Percentiles rank a stretch among this genome's conserved stretches.
Evolutionary conservation across 2,329 filamentous ascomycete genomes (phyloP).

Genomic region (Fusarium brevicatenulatum): DNA sequence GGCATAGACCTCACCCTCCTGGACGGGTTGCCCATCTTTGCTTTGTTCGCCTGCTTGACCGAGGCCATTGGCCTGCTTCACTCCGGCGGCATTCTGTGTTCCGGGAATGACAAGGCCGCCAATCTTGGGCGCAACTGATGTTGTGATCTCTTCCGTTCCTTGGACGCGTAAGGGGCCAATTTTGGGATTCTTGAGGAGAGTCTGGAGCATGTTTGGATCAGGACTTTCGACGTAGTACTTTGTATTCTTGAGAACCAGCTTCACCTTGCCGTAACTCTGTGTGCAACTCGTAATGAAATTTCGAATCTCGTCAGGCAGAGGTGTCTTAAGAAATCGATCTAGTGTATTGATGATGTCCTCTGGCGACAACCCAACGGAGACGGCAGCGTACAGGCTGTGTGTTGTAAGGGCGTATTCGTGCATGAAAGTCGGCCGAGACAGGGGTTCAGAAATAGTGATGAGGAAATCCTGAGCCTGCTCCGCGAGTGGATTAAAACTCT

Average conservation of each 20-base stretch:
- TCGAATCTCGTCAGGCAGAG: constrained; percentile 82
- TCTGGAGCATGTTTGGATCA: constrained; percentile 86
- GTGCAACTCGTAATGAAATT: constrained; percentile 83
- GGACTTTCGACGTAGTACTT: constrained; percentile 94
- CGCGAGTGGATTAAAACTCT: constrained; percentile 91
- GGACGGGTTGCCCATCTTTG: constrained; percentile 61
- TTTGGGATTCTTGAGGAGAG: constrained; percentile 82
- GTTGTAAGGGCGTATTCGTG: constrained; percentile 94
- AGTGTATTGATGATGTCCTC: constrained; percentile 90
- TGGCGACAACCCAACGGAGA: constrained; percentile 91
- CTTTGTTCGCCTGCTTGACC: constrained; percentile 49
- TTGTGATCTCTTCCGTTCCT: constrained; percentile 76
- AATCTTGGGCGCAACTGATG: constrained; percentile 85
- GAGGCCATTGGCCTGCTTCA: constrained; percentile 73
- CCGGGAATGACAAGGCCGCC: constrained; percentile 90
- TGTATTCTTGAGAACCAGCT: constrained; percentile 93
- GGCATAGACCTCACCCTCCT: constrained; percentile 76
- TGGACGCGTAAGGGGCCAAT: constrained; percentile 85
- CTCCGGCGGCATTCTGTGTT: constrained; percentile 90
- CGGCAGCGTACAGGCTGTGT: constrained; percentile 93
- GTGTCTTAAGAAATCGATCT: constrained; percentile 88
- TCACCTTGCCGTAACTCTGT: constrained; percentile 93
- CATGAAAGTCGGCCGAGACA: constrained; percentile 87
- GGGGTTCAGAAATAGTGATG: constrained; percentile 93
- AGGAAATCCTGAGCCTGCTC: constrained; percentile 92